Evolutionary conservation across 495 filamentous ascomycete genomes (phyloP).

Genomic region (Opeltia flavorubescens): DNA sequence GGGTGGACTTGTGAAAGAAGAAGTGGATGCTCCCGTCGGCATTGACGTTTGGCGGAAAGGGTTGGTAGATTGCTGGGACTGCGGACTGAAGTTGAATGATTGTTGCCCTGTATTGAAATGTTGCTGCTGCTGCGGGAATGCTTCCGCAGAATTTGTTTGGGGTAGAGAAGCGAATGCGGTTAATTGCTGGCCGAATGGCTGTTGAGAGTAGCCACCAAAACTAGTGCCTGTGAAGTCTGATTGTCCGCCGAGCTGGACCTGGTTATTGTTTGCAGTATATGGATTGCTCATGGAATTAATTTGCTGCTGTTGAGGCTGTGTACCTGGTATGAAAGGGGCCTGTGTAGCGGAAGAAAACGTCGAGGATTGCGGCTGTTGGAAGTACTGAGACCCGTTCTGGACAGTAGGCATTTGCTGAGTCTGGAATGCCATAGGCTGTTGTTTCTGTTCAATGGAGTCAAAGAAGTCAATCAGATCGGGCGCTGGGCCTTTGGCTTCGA

Average conservation of each 20-base stretch:
- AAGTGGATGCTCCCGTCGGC: background rate
- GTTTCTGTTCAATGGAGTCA: conserved; percentile 88
- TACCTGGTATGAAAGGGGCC: conserved; percentile 5
- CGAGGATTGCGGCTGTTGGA: conserved; percentile 23
- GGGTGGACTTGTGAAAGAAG: background rate
- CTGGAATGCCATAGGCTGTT: conserved; percentile 52
- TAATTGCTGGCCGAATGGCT: conserved; percentile 39
- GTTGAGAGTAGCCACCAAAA: conserved; percentile 75
- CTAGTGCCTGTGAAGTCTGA: conserved; percentile 59
- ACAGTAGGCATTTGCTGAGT: conserved; percentile 26
- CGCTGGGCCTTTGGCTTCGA: conserved; percentile 44
- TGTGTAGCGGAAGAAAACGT: conserved; percentile 34
- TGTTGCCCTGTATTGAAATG: conserved; percentile 26
- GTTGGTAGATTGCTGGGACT: conserved; percentile 63
- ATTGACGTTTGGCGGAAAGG: conserved; percentile 52
- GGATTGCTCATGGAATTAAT: conserved; percentile 28
- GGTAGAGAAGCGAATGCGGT: conserved; percentile 46
- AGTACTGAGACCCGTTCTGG: conserved; percentile 29
- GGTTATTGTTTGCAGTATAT: conserved; percentile 38
- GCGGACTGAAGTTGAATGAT: conserved; percentile 21
- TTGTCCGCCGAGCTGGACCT: conserved; percentile 33
- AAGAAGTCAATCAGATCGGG: conserved; percentile 96
- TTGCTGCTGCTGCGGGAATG: conserved; percentile 15
- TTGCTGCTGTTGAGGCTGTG: conserved; percentile 32
- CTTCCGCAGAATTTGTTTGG: conserved; percentile 25